phyloP scores from a whole-genome alignment of 257 asterid species.

The Buddleja alternifolia region DNA sequence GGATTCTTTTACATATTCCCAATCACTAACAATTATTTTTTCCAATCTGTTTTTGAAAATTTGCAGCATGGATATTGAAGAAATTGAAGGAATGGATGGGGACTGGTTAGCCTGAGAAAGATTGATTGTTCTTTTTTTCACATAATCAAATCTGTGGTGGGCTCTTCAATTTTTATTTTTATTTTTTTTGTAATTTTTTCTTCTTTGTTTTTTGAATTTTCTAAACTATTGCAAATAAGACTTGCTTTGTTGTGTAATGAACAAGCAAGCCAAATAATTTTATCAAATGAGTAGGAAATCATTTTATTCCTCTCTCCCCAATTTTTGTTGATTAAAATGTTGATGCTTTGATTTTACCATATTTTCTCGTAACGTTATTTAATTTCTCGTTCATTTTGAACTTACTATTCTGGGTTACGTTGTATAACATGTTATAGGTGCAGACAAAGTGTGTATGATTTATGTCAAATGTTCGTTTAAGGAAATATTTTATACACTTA shows the following conservation, averaged over 20 bases:
- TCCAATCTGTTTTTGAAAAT: slow-evolving; percentile 10
- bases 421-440: no score
- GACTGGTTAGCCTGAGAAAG: slow-evolving; percentile 84
- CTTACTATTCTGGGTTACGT: no score
- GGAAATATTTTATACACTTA: background rate
- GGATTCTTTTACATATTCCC: background rate
- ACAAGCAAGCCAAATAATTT: slow-evolving; percentile 28
- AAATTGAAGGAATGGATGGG: slow-evolving; percentile 86
- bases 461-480: no score
- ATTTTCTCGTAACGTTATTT: background rate
- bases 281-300: slow-evolving; percentile 34
- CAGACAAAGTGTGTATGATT: no score
- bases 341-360: background rate
- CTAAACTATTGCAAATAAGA: slow-evolving; percentile 39
- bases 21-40: slow-evolving; percentile 14
- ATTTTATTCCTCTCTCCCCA: slow-evolving; percentile 36
- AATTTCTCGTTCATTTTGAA: no score
- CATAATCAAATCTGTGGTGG: slow-evolving; percentile 51
- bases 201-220: slow-evolving; percentile 1
- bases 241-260: slow-evolving; percentile 39
- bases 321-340: slow-evolving; percentile 25
- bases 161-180: slow-evolving; percentile 27
- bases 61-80: slow-evolving; percentile 93
- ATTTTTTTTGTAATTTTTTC: background rate
- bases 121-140: slow-evolving; percentile 47